Conservation (phyloP, 257 asterid species). For the Verbena officinalis region DNA sequence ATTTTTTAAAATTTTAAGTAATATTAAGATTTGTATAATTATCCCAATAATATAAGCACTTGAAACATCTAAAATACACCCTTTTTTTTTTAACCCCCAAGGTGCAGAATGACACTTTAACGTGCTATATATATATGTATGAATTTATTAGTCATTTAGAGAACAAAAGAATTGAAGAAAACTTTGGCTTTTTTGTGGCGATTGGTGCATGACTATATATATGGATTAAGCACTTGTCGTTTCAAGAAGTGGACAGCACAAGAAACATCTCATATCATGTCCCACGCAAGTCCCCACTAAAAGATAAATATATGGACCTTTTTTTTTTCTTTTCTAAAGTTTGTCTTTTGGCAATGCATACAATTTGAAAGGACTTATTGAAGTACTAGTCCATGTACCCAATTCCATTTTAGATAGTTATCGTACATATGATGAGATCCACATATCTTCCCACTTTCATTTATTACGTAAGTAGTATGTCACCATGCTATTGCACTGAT, state of each 20-base stretch:
- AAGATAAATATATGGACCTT: background rate
- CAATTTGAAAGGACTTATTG: conserved; percentile 33
- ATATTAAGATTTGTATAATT: too few relatives aligned
- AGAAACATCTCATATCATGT: conserved; percentile 15
- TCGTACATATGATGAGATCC: conserved; percentile 25
- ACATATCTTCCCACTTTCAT: conserved; percentile 18
- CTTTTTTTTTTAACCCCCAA: too few relatives aligned
- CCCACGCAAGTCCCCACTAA: too few relatives aligned
- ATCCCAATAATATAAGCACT: too few relatives aligned
- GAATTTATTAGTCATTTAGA: too few relatives aligned
- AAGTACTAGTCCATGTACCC: conserved; percentile 45
- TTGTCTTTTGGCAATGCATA: too few relatives aligned
- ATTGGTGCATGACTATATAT: conserved; percentile 3
- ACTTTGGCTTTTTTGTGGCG: conserved; percentile 30
- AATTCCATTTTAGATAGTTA: conserved; percentile 16
- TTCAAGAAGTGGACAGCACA: conserved; percentile 31
- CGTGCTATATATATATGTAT: background rate
- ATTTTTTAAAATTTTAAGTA: too few relatives aligned
- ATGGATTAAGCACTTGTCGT: conserved; percentile 32
- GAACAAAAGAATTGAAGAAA: conserved; percentile 14
- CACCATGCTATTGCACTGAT: too few relatives aligned
- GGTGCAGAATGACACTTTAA: too few relatives aligned
- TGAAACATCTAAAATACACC: too few relatives aligned
- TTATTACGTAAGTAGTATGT: conserved; percentile 4
- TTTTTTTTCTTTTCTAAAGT: background rate